Conservation (phyloP, 164 flowering plant genomes). For the Platanus orientalis region DNA sequence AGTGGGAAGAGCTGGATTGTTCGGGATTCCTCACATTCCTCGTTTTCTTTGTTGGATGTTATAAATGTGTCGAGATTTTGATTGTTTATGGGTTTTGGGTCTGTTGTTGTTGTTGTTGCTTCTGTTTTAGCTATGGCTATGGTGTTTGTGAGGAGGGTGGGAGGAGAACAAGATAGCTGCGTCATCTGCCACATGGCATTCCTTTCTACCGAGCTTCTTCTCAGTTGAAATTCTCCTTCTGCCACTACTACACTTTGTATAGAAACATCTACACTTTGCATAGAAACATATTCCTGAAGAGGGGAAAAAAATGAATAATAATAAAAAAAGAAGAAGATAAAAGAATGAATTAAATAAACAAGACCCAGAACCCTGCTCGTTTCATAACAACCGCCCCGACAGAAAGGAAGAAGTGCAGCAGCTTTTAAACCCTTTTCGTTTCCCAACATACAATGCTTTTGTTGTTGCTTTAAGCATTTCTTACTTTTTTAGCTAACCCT, state of each 20-base stretch:
- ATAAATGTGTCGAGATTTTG: slow-evolving; percentile 21
- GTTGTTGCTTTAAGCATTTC: background rate
- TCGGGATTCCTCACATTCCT: slow-evolving; percentile 25
- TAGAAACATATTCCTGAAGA: slow-evolving; percentile 42
- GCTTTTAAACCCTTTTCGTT: slow-evolving; percentile 64
- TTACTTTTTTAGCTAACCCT: background rate
- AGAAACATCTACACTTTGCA: slow-evolving; percentile 33
- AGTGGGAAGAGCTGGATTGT: slow-evolving; percentile 74
- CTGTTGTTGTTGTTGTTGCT: slow-evolving; percentile 3
- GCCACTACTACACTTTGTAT: slow-evolving; percentile 36
- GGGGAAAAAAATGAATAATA: slow-evolving; percentile 3
- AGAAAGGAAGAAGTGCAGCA: slow-evolving; percentile 76
- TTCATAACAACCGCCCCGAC: slow-evolving; percentile 56
- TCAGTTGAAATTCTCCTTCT: slow-evolving; percentile 40
- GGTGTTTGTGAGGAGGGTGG: slow-evolving; percentile 23
- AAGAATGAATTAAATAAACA: background rate
- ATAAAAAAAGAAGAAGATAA: background rate
- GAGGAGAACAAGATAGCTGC: slow-evolving; percentile 33
- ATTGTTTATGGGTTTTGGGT: slow-evolving; percentile 17
- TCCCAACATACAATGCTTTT: slow-evolving; percentile 54
- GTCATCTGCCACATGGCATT: slow-evolving; percentile 62
- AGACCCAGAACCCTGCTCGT: slow-evolving; percentile 26
- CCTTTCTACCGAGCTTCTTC: slow-evolving; percentile 28
- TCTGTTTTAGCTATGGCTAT: slow-evolving; percentile 8
- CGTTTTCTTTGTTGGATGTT: slow-evolving; percentile 5